Conservation (phyloP, 768 basidiomycete genomes). For the Hygrophorus russula region DNA sequence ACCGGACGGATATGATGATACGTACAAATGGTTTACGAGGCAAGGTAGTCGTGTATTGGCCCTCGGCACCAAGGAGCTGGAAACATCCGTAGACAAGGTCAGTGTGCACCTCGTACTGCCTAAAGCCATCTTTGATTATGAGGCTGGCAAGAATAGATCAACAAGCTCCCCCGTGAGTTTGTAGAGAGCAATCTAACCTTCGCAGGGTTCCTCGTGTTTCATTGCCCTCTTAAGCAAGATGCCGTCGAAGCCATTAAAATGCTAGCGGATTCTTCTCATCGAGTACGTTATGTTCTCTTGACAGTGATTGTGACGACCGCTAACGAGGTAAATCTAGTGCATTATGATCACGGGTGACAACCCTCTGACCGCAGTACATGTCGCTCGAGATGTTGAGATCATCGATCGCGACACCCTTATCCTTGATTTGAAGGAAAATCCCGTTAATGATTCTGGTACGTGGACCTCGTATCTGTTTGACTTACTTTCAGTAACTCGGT, state of each 20-base stretch:
- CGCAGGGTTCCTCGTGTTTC: conserved; percentile 97
- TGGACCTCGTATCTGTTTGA: conserved; percentile 1
- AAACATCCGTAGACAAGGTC: conserved; percentile 58
- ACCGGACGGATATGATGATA: conserved; percentile 81
- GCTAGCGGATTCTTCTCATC: conserved; percentile 92
- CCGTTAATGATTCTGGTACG: conserved; percentile 57
- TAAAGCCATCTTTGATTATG: neutral
- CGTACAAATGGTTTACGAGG: conserved; percentile 90
- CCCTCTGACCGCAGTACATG: conserved; percentile 92
- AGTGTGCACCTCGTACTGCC: conserved; percentile 8
- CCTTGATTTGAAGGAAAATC: conserved; percentile 78
- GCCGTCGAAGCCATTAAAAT: conserved; percentile 86
- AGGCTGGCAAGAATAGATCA: conserved; percentile 44
- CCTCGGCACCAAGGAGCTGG: conserved; percentile 79
- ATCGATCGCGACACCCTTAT: conserved; percentile 93
- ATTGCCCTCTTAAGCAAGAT: conserved; percentile 92
- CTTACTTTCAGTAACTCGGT: neutral
- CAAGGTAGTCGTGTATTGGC: conserved; percentile 91
- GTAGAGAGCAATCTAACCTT: conserved; percentile 76
- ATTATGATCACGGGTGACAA: conserved; percentile 99
- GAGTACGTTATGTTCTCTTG: conserved; percentile 42
- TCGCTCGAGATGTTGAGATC: conserved; percentile 93
- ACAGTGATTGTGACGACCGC: neutral
- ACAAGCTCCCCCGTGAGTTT: conserved; percentile 70
- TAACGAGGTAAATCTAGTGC: conserved; percentile 42